Base-by-base conservation (phyloP, 179 eudicot genomes). In the Silene vulgaris region DNA sequence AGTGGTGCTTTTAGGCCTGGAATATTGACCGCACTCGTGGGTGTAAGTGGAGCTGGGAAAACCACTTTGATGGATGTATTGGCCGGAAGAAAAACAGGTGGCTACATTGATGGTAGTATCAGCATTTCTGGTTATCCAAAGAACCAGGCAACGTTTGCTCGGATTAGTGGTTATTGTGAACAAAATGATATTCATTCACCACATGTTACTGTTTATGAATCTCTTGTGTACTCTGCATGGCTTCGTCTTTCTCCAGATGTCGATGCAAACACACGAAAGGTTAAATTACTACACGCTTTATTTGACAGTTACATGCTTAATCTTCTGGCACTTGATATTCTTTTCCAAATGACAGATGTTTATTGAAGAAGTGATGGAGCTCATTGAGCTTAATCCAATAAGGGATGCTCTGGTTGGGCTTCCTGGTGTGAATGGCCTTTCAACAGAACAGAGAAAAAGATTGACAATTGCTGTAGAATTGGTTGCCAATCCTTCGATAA, bases 1-100 rank as follows among this genome's bases (percentile, higher is more conserved):
- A 89, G 96, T 82, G 97, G 97, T 67, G 88, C 90, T 69, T 92
- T 92, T 75, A 86, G 96, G 81, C 96, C 97, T 0, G 97, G 97
- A 8, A 65, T 92, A 77, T 70, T 92, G 50, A 92, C 97, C 16
- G 96, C 97, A 28, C 73, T 92, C 45, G 88, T 92, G 14, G 97
- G 97, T 70, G 88, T 92, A 11, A 92, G 91, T 84, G 96, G 97
- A 17, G 97, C 97, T 66, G 97, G 96, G 43, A 92, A 92, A 82
- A 90, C 96, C 30, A 92, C 96, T 8, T 65, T 92, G 79, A 83
- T 92, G 91, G 97, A 92, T 83, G 97, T 92, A 0, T 76, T 92
- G 73, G 97, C 97, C 2, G 97, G 96, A 82, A 79, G 96, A 29
- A 92, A 92, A 82, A 92, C 97, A 3, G 87, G 89, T 5, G 97